These are phyloP conservation scores for Talaromyces thailandensis DNA, from an alignment of 495 filamentous ascomycete genomes.

Conservation along the genomic window DNA sequence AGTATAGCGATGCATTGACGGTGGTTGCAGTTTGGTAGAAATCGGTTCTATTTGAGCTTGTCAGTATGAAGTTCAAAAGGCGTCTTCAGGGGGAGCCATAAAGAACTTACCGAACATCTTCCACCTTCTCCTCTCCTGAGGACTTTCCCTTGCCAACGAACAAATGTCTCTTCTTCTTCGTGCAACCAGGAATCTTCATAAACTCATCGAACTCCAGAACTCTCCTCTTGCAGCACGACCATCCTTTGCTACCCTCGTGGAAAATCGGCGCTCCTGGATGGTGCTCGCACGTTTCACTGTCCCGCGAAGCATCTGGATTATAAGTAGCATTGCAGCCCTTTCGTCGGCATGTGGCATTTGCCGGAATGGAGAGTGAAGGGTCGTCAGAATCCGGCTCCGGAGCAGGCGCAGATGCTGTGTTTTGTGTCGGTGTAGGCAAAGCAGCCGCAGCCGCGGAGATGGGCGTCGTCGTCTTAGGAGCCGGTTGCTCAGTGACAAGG, in stretches of 20 bases:
- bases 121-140: conserved; percentile 45
- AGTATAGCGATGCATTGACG: conserved; percentile 85
- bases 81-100: neutral
- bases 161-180: conserved; percentile 69
- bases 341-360: conserved; percentile 68
- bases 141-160: conserved; percentile 74
- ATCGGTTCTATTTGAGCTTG: conserved; percentile 51
- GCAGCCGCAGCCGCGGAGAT: conserved; percentile 40
- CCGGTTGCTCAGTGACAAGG: conserved; percentile 13
- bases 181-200: conserved; percentile 87
- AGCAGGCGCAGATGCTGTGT: conserved; percentile 53
- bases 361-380: conserved; percentile 55
- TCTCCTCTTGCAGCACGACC: conserved; percentile 89
- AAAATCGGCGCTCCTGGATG: conserved; percentile 86
- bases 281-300: conserved; percentile 72
- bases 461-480: conserved; percentile 30
- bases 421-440: conserved; percentile 42
- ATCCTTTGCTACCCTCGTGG: conserved; percentile 96
- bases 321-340: conserved; percentile 62
- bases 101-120: conserved; percentile 59
- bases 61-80: neutral
- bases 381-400: conserved; percentile 88
- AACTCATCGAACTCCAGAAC: conserved; percentile 98
- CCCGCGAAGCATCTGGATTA: conserved; percentile 45
- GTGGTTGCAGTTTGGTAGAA: conserved; percentile 87